Conservation (phyloP, 1,284 basidiomycete species). For the Pseudozyma hubeiensis region DNA sequence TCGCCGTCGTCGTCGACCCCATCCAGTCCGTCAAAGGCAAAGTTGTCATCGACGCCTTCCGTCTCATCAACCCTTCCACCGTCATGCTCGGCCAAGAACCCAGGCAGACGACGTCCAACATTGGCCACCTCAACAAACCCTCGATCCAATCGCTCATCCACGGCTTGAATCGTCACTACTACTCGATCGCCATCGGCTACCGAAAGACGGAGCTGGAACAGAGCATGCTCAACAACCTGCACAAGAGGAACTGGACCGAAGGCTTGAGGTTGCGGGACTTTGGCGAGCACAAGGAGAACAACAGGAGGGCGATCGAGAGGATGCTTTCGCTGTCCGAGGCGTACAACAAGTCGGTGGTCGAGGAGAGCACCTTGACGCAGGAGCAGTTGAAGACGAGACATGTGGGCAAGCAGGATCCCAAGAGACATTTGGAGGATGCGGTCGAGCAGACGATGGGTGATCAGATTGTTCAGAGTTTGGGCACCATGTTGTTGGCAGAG, state of each 20-base stretch:
- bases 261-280: constrained; percentile 65
- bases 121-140: constrained; percentile 98
- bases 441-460: constrained; percentile 68
- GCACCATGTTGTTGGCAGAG: constrained; percentile 62
- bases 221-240: constrained; percentile 68
- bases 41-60: constrained; percentile 99
- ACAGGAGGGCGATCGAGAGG: constrained; percentile 63
- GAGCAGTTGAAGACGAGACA: constrained; percentile 68
- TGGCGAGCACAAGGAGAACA: constrained; percentile 65
- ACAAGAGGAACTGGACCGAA: constrained; percentile 68
- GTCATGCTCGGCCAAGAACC: constrained; percentile 84
- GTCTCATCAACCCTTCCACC: constrained; percentile 71
- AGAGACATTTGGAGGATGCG: constrained; percentile 67
- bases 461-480: constrained; percentile 67
- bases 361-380: constrained; percentile 61
- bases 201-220: constrained; percentile 68
- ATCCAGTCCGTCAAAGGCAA: constrained; percentile 93
- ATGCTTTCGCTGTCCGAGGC: constrained; percentile 66
- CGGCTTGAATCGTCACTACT: constrained; percentile 68
- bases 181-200: constrained; percentile 68
- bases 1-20: constrained; percentile 97
- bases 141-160: constrained; percentile 81
- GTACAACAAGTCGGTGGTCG: constrained; percentile 68
- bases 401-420: constrained; percentile 68
- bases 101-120: constrained; percentile 96